Base-by-base conservation (phyloP, 2,329 filamentous ascomycete species). In the Colletotrichum brevisporum region DNA sequence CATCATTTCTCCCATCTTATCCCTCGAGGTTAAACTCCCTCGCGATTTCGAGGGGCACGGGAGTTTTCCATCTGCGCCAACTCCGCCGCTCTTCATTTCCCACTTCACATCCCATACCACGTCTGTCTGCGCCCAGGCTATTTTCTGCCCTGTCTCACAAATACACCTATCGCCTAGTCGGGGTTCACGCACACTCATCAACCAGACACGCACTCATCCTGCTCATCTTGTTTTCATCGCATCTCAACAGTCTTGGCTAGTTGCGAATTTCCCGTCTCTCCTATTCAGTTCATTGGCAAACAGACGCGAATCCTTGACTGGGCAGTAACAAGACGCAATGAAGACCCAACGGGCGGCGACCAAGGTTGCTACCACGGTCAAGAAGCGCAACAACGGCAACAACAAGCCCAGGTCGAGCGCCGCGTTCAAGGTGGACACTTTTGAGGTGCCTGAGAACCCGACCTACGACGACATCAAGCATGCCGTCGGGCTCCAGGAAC, bases 401-500 rank as follows among this genome's bases (percentile, higher is more conserved):
- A 69, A 69, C 62, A 80, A 79, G 66, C 72, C 75, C 51, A 77
- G 78, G 67, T 10, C 51, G 36, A 50, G 36, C 26, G 59, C 59
- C 21, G 51, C 62, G 26, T 69, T 52, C 62, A 74, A 77, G 58
- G 76, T 81, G 61, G 80, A 81, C 65, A 75, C 80, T 63, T 78
- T 80, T 45, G 75, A 76, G 45, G 61, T 81, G 41, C 72, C 80
- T 10, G 72, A 77, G 2, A 78, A 78, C 60, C 75, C 81, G 50
- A 78, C 78, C 9, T 73, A 75, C 15, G 78, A 78, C 2, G 77
- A 83, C 53, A 74, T 82, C 69, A 77, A 81, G 63, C 74, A 76
- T 12, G 80, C 78, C 6, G 77, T 78, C 53, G 79, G 71, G 27
- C 65, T 72, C 16, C 71, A 67, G 18, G 85, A 88, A 67, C 80